Conservation (phyloP, 2,329 filamentous ascomycete genomes). For the Xylaria sp. region DNA sequence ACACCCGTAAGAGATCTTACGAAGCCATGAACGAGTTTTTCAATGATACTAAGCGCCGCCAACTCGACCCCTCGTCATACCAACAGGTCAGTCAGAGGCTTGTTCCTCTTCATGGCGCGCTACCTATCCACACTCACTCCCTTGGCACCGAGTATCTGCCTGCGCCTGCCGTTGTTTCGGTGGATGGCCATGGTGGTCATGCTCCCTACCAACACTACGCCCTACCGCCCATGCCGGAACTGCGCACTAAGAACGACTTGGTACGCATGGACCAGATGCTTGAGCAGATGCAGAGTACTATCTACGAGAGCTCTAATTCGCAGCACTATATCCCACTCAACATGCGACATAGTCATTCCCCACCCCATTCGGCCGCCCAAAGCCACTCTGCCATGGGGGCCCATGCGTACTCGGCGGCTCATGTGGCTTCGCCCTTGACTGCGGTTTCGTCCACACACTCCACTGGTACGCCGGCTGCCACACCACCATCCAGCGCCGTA, state of each 20-base stretch:
- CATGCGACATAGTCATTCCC: constrained; percentile 63
- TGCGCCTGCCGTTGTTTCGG: constrained; percentile 56
- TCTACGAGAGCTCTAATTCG: constrained; percentile 88
- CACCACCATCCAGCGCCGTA: constrained; percentile 74
- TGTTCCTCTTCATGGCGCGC: constrained; percentile 77
- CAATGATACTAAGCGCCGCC: constrained; percentile 86
- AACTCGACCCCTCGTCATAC: constrained; percentile 89
- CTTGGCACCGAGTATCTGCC: constrained; percentile 63
- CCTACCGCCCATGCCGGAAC: constrained; percentile 82
- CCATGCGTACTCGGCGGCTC: constrained; percentile 54
- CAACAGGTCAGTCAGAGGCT: constrained; percentile 88
- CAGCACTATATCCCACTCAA: constrained; percentile 68
- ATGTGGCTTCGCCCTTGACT: constrained; percentile 65
- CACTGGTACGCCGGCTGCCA: constrained; percentile 74
- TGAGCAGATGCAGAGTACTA: constrained; percentile 93
- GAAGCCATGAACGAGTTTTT: constrained; percentile 95
- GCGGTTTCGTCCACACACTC: constrained; percentile 61
- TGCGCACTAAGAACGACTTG: constrained; percentile 91
- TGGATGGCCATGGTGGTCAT: constrained; percentile 58
- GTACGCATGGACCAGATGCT: constrained; percentile 93
- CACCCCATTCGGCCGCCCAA: constrained; percentile 42
- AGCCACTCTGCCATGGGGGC: constrained; percentile 45
- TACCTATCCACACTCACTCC: constrained; percentile 62
- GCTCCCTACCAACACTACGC: constrained; percentile 79
- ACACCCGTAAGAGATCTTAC: constrained; percentile 81